Conservation (phyloP, 768 basidiomycete species). For the Suillus alpinus region DNA sequence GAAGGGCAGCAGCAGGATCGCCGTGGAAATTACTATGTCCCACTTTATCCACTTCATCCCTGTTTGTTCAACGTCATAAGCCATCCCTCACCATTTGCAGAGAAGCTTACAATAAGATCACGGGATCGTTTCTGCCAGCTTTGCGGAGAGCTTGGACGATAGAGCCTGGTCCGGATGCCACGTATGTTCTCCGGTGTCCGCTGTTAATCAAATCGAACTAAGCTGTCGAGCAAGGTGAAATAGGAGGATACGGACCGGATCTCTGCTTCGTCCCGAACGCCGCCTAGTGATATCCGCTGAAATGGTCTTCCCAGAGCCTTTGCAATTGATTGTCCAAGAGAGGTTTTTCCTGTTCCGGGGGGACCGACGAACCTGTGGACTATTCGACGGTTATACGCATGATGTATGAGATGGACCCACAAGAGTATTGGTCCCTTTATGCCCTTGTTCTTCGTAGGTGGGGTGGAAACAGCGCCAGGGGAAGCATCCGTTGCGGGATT, state of each 20-base stretch:
- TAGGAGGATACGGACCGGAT: conserved; percentile 42
- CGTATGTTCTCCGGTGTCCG: conserved; percentile 82
- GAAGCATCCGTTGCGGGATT: not conserved
- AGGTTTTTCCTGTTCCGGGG: conserved; percentile 90
- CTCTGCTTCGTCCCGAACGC: conserved; percentile 90
- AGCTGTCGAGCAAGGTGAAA: conserved; percentile 7
- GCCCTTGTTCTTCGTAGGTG: conserved; percentile 30
- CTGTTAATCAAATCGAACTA: conserved; percentile 7
- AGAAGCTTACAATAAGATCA: conserved; percentile 60
- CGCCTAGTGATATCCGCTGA: conserved; percentile 89
- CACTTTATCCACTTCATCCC: conserved; percentile 91
- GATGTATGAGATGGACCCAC: conserved; percentile 31
- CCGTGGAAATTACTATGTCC: conserved; percentile 87
- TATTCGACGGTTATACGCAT: not conserved
- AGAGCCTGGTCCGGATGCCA: conserved; percentile 81
- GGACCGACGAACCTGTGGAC: conserved; percentile 75
- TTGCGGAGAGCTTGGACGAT: conserved; percentile 87
- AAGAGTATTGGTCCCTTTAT: conserved; percentile 75
- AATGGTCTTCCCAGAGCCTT: conserved; percentile 81
- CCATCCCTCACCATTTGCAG: not conserved
- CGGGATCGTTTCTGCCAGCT: conserved; percentile 75
- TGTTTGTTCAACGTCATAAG: conserved; percentile 11
- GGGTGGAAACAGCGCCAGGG: conserved; percentile 4
- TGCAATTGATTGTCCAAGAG: conserved; percentile 86
- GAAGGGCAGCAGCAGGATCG: conserved; percentile 84